Evolutionary conservation across 2,329 filamentous ascomycete genomes (phyloP).

Genomic region (Colletotrichum cordylinicola): DNA sequence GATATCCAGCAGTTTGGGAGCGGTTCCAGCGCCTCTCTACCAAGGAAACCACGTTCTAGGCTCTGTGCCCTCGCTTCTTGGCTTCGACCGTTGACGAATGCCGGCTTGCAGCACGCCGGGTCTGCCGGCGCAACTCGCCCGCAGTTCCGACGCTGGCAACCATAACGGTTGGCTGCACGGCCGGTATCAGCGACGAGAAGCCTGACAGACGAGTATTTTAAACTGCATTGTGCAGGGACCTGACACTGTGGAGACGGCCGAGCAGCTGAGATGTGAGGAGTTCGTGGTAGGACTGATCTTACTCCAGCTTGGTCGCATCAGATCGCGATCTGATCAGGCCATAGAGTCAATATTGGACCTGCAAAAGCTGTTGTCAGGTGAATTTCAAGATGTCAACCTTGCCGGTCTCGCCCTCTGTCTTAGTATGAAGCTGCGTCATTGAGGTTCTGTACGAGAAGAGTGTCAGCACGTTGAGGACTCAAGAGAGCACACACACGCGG

Average conservation of each 20-base stretch:
- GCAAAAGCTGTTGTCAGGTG: background rate
- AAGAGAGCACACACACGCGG: background rate
- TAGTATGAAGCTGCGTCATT: background rate
- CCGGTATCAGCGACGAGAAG: slow-evolving; percentile 6
- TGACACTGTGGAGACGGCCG: slow-evolving; percentile 1
- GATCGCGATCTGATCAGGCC: slow-evolving; percentile 12
- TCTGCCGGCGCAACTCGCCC: slow-evolving; percentile 22
- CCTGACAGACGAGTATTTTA: slow-evolving; percentile 3
- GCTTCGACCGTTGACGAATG: slow-evolving; percentile 12
- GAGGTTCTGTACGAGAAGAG: background rate
- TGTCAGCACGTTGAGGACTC: background rate
- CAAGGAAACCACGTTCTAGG: slow-evolving; percentile 14
- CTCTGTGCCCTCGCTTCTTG: slow-evolving; percentile 8
- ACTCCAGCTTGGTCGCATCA: slow-evolving; percentile 5
- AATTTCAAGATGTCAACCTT: background rate
- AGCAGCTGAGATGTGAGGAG: slow-evolving; percentile 16
- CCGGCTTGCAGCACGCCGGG: slow-evolving; percentile 15
- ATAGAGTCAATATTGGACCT: background rate
- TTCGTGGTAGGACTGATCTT: slow-evolving; percentile 5
- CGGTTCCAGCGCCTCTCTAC: slow-evolving; percentile 12
- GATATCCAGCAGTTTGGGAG: slow-evolving; percentile 4
- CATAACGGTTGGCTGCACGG: slow-evolving; percentile 3
- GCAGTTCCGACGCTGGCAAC: slow-evolving; percentile 19
- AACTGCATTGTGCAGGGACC: slow-evolving; percentile 22
- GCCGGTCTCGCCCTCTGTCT: background rate